Percentiles rank a stretch among this genome's conserved stretches.
Conservation (phyloP, 1,284 basidiomycete species). For the Hortiboletus rubellus region DNA sequence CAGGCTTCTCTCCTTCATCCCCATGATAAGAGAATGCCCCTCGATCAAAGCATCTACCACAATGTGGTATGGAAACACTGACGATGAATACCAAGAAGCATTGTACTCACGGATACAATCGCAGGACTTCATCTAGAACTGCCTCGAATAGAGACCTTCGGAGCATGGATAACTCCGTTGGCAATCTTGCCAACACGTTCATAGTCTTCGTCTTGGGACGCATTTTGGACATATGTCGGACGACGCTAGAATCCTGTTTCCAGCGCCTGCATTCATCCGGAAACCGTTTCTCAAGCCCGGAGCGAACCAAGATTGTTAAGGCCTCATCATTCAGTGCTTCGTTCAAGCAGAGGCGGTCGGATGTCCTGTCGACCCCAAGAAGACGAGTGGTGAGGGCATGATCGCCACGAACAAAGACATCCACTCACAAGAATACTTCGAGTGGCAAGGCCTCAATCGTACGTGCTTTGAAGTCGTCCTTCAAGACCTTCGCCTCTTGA, state of each 20-base stretch:
- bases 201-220: background rate
- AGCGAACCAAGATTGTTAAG: conserved; percentile 31
- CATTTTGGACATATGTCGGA: background rate
- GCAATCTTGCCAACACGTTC: background rate
- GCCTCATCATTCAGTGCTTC: conserved; percentile 31
- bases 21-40: conserved; percentile 8
- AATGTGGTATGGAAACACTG: background rate
- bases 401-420: background rate
- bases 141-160: conserved; percentile 24
- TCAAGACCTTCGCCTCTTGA: conserved; percentile 12
- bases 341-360: conserved; percentile 28
- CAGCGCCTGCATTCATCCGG: conserved; percentile 23
- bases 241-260: background rate
- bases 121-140: conserved; percentile 19
- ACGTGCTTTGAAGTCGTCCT: conserved; percentile 1
- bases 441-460: conserved; percentile 15
- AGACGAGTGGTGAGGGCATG: no score
- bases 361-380: conserved; percentile 6
- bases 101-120: conserved; percentile 31
- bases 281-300: conserved; percentile 34
- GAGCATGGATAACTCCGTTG: conserved; percentile 2
- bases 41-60: conserved; percentile 19
- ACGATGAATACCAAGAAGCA: background rate
- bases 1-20: background rate
- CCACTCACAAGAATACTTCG: conserved; percentile 17